Evolutionary conservation across 345 rosid genomes (phyloP).

Genomic region (Barbarea vulgaris): DNA sequence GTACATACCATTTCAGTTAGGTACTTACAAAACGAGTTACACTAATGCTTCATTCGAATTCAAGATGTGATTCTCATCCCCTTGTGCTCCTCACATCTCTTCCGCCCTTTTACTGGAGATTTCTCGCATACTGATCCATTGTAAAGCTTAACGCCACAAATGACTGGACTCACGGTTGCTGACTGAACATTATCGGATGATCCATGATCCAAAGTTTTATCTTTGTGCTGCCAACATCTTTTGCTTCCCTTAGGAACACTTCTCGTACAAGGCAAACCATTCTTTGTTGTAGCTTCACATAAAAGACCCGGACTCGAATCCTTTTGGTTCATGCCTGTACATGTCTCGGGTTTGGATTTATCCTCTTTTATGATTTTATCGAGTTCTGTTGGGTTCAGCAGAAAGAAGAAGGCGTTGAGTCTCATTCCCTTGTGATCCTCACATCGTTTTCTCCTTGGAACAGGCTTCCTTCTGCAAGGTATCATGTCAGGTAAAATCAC

Average conservation of each 20-base stretch:
- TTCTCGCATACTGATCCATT: slow-evolving; percentile 35
- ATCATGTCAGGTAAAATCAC: slow-evolving; percentile 53
- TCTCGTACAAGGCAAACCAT: slow-evolving; percentile 38
- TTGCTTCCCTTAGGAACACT: slow-evolving; percentile 24
- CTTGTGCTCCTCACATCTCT: slow-evolving; percentile 44
- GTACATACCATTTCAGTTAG: slow-evolving; percentile 5
- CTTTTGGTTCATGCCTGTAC: slow-evolving; percentile 15
- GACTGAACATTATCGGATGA: slow-evolving; percentile 30
- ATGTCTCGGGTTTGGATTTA: slow-evolving; percentile 4
- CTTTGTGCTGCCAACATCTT: slow-evolving; percentile 45
- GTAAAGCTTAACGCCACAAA: slow-evolving; percentile 39
- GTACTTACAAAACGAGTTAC: slow-evolving; percentile 22
- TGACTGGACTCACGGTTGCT: slow-evolving; percentile 4
- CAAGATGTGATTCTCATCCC: slow-evolving; percentile 44
- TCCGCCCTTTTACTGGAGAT: slow-evolving; percentile 34
- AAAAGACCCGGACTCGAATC: background rate
- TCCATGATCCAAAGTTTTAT: slow-evolving; percentile 3
- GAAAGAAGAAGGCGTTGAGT: slow-evolving; percentile 40
- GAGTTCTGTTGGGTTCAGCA: slow-evolving; percentile 16
- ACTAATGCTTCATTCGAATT: background rate
- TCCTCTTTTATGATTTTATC: background rate
- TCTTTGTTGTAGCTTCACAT: slow-evolving; percentile 39
- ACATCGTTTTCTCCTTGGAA: slow-evolving; percentile 57
- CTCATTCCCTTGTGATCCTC: slow-evolving; percentile 71
- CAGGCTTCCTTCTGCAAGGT: slow-evolving; percentile 52